These are phyloP conservation scores for Tylopilus orsonianus DNA, from an alignment of 1,284 basidiomycete species.

Conservation along the genomic window DNA sequence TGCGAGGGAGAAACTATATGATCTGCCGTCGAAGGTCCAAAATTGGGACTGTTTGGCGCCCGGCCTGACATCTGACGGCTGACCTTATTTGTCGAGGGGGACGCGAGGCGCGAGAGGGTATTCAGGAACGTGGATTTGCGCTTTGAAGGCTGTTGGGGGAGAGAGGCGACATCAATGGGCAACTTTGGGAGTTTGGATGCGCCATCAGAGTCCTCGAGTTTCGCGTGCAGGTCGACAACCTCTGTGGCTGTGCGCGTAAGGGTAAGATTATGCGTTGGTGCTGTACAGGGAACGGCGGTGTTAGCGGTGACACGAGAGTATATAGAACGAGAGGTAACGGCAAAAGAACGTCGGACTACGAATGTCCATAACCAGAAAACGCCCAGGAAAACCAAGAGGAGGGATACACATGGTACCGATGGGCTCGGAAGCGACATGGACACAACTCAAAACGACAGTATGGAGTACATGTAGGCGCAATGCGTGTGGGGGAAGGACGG, in stretches of 20 bases:
- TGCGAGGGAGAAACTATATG: constrained; percentile 51
- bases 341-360: constrained; percentile 18
- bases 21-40: constrained; percentile 29
- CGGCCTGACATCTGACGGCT: constrained; percentile 40
- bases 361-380: constrained; percentile 16
- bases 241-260: constrained; percentile 76
- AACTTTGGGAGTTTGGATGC: constrained; percentile 55
- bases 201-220: constrained; percentile 60
- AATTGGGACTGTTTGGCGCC: constrained; percentile 31
- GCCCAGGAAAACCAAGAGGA: constrained; percentile 17
- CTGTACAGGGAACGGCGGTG: constrained; percentile 43
- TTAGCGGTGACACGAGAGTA: constrained; percentile 26
- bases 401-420: constrained; percentile 25
- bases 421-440: constrained; percentile 29
- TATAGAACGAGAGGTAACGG: constrained; percentile 13
- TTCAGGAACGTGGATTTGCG: constrained; percentile 80
- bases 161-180: constrained; percentile 54
- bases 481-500: constrained; percentile 27
- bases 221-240: constrained; percentile 73
- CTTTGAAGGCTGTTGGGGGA: constrained; percentile 57
- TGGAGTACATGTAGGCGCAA: constrained; percentile 22
- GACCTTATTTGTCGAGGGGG: constrained; percentile 52
- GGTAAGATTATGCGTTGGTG: constrained; percentile 85
- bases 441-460: constrained; percentile 24
- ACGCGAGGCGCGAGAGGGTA: constrained; percentile 76